Evolutionary conservation across 805 yeast species (phyloP), one percentile per base, ranked within the genome.

Genomic region (Sugiyamaella boreocaroliniensis): DNA sequence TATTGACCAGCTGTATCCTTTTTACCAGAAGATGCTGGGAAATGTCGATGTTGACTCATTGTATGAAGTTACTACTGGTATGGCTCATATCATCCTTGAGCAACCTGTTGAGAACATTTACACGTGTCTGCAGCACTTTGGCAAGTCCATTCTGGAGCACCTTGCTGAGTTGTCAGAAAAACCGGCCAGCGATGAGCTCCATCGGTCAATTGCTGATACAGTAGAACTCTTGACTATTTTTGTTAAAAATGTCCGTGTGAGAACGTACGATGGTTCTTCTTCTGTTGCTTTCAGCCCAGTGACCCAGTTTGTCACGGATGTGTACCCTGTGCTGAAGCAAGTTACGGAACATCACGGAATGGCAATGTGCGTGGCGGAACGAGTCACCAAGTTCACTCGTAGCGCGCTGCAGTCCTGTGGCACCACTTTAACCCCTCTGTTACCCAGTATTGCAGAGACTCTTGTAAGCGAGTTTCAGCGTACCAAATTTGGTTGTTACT

Each of bases 31-130:
- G 54, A 74, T 84, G 29, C 72, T 74, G 48, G 71, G 72, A 40
- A 65, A 73, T 29, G 70, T 89, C 41, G 95, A 86, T 61, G 66
- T 79, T 29, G 81, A 80, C 49, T 83, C 95, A 1, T 71, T 85
- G 42, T 81, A 81, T 64, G 95, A 90, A 64, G 78, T 90, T 47
- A 82, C 90, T 15, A 95, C 90, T 66, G 99, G 98, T 40, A 76
- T 93, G 55, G 90, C 95, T 4, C 87, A 89, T 58, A 85, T 93
- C 43, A 75, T 93, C 48, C 76, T 77, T 48, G 80, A 82, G 48
- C 83, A 82, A 55, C 71, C 71, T 20, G 58, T 60, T 14, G 79
- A 76, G 12, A 76, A 76, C 52, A 70, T 85, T 47, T 76, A 76
- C 57, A 73, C 76, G 45, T 75, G 82, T 1, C 70, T 83, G 2